Percentiles rank a stretch among this genome's conserved stretches.
Conservation (phyloP, 1,139 yeast genomes). For the Candida glucosophila region DNA sequence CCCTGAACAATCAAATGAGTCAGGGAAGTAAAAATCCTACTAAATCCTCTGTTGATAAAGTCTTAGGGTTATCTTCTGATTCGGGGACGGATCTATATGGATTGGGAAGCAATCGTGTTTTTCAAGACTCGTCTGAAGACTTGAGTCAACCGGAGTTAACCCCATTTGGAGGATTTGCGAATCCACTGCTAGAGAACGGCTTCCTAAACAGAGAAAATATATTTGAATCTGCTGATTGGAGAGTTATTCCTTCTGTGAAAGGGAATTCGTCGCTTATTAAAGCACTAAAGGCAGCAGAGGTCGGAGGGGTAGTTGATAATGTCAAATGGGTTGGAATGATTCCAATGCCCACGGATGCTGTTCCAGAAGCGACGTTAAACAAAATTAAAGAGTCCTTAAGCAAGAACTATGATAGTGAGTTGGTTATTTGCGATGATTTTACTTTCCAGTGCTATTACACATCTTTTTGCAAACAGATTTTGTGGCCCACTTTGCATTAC, state of each 20-base stretch:
- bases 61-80: not conserved
- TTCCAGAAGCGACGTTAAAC: conserved; percentile 46
- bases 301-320: conserved; percentile 36
- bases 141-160: conserved; percentile 33
- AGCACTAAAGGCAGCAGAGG: conserved; percentile 63
- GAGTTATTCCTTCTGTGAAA: conserved; percentile 54
- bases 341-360: conserved; percentile 83
- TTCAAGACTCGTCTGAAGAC: conserved; percentile 24
- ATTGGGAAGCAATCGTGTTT: conserved; percentile 5
- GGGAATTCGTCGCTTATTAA: conserved; percentile 88
- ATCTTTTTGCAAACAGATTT: conserved; percentile 83
- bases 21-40: not conserved
- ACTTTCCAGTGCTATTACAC: conserved; percentile 85
- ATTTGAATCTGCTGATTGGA: conserved; percentile 72
- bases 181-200: conserved; percentile 38
- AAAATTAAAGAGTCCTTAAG: conserved; percentile 40
- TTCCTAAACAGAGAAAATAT: conserved; percentile 41
- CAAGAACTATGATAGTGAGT: conserved; percentile 45
- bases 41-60: not conserved
- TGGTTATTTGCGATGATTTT: conserved; percentile 67
- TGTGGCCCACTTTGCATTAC: conserved; percentile 96
- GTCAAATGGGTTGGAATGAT: conserved; percentile 81
- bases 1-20: not conserved
- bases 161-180: conserved; percentile 73
- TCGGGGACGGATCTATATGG: not conserved